phyloP scores from a whole-genome alignment of 495 filamentous ascomycete species.

The Xylaria intraflava region DNA sequence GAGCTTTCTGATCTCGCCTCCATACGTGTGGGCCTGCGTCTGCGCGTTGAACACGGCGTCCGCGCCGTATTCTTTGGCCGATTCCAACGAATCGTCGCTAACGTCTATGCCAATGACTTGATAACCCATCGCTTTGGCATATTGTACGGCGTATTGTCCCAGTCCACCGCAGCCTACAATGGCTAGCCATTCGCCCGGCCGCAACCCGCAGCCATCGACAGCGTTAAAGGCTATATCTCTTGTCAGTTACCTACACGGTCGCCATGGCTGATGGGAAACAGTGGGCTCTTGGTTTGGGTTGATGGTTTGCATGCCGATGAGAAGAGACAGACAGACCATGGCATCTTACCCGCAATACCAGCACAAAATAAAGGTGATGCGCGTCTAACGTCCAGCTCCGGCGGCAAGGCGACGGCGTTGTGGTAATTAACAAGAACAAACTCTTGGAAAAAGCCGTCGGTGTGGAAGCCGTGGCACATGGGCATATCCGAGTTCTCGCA shows the following conservation, averaged over 20 bases:
- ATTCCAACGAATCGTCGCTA: slow-evolving; percentile 50
- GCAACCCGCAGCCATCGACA: slow-evolving; percentile 32
- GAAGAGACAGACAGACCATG: not conserved
- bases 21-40: slow-evolving; percentile 25
- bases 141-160: slow-evolving; percentile 54
- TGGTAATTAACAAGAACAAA: slow-evolving; percentile 33
- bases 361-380: slow-evolving; percentile 33
- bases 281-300: no score
- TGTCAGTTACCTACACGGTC: not conserved
- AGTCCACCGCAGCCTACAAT: slow-evolving; percentile 61
- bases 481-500: slow-evolving; percentile 29
- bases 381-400: slow-evolving; percentile 25
- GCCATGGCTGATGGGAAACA: not conserved
- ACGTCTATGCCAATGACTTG: slow-evolving; percentile 53
- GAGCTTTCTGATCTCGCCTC: slow-evolving; percentile 22
- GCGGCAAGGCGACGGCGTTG: slow-evolving; percentile 30
- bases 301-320: no score
- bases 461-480: slow-evolving; percentile 30
- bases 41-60: slow-evolving; percentile 35
- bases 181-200: slow-evolving; percentile 39
- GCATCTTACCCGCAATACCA: slow-evolving; percentile 25
- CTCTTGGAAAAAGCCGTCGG: slow-evolving; percentile 35
- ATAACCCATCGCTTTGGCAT: slow-evolving; percentile 60
- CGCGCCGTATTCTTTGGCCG: slow-evolving; percentile 47
- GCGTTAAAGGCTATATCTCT: slow-evolving; percentile 27